Conservation (phyloP, 805 yeast species). For the Kazachstania africana region DNA sequence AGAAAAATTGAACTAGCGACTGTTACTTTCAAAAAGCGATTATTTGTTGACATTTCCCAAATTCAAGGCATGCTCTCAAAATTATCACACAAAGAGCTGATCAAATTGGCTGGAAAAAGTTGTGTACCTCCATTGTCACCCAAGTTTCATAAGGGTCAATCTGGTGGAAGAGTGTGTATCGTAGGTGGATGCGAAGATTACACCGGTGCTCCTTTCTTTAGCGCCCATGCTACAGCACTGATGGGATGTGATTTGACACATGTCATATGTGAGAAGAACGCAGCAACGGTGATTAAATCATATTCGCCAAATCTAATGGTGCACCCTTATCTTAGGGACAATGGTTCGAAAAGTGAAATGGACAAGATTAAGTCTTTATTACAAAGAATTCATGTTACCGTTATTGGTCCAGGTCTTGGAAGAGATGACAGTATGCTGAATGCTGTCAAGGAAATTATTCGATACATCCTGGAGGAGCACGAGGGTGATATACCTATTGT, state of each 20-base stretch:
- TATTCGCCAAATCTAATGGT: constrained; percentile 94
- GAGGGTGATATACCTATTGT: constrained; percentile 56
- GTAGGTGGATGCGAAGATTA: constrained; percentile 94
- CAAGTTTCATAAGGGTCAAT: constrained; percentile 77
- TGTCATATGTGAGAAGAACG: constrained; percentile 70
- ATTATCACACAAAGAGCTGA: constrained; percentile 30
- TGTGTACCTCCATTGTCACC: constrained; percentile 70
- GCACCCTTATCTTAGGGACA: constrained; percentile 65
- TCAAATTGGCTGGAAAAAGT: constrained; percentile 35
- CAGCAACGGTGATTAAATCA: constrained; percentile 70
- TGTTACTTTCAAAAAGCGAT: too few relatives aligned
- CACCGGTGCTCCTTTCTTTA: constrained; percentile 93
- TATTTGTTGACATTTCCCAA: too few relatives aligned
- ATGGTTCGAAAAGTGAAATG: constrained; percentile 29
- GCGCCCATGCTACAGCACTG: constrained; percentile 73
- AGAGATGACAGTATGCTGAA: constrained; percentile 60
- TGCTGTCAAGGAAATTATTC: constrained; percentile 45
- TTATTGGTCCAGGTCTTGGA: constrained; percentile 92
- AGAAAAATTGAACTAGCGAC: too few relatives aligned
- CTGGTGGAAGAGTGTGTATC: constrained; percentile 79
- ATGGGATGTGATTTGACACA: constrained; percentile 86
- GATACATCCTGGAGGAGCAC: constrained; percentile 33
- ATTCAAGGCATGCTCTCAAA: too few relatives aligned
- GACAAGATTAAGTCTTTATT: constrained; percentile 47
- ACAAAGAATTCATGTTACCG: constrained; percentile 63